phyloP scores from a whole-genome alignment of 352 stramenopile species.

The Phytopythium cucurbitacearum region DNA sequence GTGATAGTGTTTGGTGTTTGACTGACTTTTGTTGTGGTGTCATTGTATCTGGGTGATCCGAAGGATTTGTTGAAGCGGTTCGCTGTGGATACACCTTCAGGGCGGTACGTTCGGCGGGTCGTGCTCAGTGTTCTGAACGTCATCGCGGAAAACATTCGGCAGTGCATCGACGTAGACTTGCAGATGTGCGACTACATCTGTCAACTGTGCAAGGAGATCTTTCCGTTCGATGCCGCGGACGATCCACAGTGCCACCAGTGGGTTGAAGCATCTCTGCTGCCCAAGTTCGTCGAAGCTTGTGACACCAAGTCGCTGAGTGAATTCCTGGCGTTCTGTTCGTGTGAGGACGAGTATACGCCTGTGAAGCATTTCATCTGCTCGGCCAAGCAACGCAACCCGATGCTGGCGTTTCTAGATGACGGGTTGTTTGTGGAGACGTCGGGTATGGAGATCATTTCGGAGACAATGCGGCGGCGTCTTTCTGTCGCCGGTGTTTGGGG shows the following conservation, averaged over 20 bases:
- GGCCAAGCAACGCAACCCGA: slow-evolving; percentile 54
- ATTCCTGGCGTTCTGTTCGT: slow-evolving; percentile 53
- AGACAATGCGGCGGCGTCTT: slow-evolving; percentile 65
- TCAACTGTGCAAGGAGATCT: slow-evolving; percentile 58
- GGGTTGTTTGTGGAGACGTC: slow-evolving; percentile 60
- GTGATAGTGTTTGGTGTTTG: background rate
- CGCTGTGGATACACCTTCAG: slow-evolving; percentile 14
- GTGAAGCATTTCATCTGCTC: slow-evolving; percentile 68
- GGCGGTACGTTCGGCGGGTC: slow-evolving; percentile 64
- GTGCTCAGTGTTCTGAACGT: slow-evolving; percentile 71
- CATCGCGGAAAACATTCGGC: slow-evolving; percentile 72
- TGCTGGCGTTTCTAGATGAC: slow-evolving; percentile 68
- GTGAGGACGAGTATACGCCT: slow-evolving; percentile 66
- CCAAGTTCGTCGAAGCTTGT: slow-evolving; percentile 68
- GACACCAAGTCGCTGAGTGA: slow-evolving; percentile 49
- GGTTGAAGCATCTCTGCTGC: slow-evolving; percentile 59
- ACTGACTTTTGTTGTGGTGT: background rate
- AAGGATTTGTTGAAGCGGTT: slow-evolving; percentile 30
- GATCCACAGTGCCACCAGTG: slow-evolving; percentile 75
- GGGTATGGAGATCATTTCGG: slow-evolving; percentile 75
- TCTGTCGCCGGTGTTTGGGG: slow-evolving; percentile 74
- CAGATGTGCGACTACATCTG: slow-evolving; percentile 62
- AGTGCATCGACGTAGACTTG: slow-evolving; percentile 58
- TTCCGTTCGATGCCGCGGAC: slow-evolving; percentile 43
- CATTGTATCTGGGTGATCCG: background rate